Base-by-base conservation (phyloP, 768 basidiomycete genomes). In the Neoboletus subvelutipes region DNA sequence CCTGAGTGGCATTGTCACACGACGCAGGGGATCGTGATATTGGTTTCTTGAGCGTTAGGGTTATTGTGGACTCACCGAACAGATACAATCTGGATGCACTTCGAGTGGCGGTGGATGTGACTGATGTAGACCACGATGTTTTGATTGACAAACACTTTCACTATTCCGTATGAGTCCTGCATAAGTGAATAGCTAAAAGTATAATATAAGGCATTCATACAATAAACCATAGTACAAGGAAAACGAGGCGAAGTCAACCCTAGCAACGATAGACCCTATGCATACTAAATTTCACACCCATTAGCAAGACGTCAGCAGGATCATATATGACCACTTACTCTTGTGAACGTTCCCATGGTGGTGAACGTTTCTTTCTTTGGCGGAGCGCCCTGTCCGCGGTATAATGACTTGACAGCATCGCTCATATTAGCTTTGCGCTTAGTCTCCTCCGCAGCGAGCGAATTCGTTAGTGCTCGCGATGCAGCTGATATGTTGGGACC, bases 301-400 rank as follows among this genome's bases (percentile, higher is more conserved):
- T 69, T n/a, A 67, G 43, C 40, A 45, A 22, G 18, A 24, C 2
- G 8, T 18, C n/a, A 2, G 17, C 13, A 43, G 2, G 10, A 52
- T 18, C 20, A 45, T 8, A 12, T 2, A 34, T 10, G 13, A 20
- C 1, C 15, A 77, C 93, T 72, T 67, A 94, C 93, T 75, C 94
- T 83, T 10, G 90, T 95, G 63, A 95, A 97, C 13, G 94, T 96
- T 18, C 87, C 85, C 82, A 87, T 90, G 1, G 93, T 95, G 82
- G 92, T 92, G 64, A 94, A 95, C 7, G 91, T 94, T 74, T 90
- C 89, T 68, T 93, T 92, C 68, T 76, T 79, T 50, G 79, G 73
- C 17, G 77, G 79, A 22, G 83, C 80, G 55, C 84, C 83, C 12
- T 76, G 71, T 41, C 73, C 80, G 20, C 61, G 65, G 68, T 95